phyloP scores from a whole-genome alignment of 371 early-diverging fungal species.

The Mycotypha africana region DNA sequence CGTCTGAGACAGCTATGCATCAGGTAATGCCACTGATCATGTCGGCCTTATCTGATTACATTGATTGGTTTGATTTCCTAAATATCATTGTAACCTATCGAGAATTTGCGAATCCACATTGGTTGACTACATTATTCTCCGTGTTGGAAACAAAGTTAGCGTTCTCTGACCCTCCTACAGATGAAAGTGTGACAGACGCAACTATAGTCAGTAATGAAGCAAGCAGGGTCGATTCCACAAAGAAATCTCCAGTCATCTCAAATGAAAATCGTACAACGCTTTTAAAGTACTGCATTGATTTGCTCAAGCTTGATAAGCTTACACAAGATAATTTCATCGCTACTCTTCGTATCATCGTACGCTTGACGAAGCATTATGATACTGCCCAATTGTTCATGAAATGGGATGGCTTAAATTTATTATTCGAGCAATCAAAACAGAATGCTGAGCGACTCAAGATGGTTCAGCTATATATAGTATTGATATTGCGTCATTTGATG shows the following conservation, averaged over 20 bases:
- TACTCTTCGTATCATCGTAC: conserved; percentile 64
- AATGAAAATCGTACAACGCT: conserved; percentile 3
- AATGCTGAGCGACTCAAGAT: conserved; percentile 48
- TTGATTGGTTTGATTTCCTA: conserved; percentile 18
- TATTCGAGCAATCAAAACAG: conserved; percentile 38
- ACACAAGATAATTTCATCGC: conserved; percentile 46
- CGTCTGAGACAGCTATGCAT: conserved; percentile 43
- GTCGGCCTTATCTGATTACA: conserved; percentile 20
- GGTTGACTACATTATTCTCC: conserved; percentile 56
- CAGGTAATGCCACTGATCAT: conserved; percentile 8
- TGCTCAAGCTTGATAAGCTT: conserved; percentile 35
- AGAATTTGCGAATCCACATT: conserved; percentile 27
- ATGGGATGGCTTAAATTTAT: conserved; percentile 45
- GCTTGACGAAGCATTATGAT: conserved; percentile 61
- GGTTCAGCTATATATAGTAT: conserved; percentile 59
- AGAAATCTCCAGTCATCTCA: conserved; percentile 10
- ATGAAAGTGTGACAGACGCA: not conserved
- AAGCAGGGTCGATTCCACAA: not conserved
- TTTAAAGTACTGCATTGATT: conserved; percentile 24
- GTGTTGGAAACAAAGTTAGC: conserved; percentile 55
- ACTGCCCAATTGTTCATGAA: conserved; percentile 58
- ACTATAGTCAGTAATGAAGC: not conserved
- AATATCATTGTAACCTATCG: conserved; percentile 5
- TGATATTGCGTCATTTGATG: conserved; percentile 79
- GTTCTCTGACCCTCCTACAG: conserved; percentile 47